Conservation (phyloP, 192 early-diverging fungal genomes). For the Umbelopsis isabellina region DNA sequence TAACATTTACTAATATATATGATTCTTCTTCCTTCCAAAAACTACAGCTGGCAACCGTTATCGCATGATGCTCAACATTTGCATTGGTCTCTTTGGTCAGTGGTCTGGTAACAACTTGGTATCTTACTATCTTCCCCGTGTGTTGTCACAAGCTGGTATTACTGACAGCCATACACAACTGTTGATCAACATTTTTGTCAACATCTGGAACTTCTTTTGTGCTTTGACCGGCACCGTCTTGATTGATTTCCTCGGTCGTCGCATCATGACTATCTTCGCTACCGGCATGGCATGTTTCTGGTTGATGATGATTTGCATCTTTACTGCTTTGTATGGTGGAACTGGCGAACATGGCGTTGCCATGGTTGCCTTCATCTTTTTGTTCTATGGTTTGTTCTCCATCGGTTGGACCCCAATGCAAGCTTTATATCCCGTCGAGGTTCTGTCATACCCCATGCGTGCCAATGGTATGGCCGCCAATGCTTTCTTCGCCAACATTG, state of each 20-base stretch:
- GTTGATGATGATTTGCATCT: constrained; percentile 22
- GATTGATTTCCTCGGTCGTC: constrained; percentile 45
- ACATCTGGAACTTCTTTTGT: constrained; percentile 36
- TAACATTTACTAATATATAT: constrained; percentile 42
- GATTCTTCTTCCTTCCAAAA: constrained; percentile 32
- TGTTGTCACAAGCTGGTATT: constrained; percentile 31
- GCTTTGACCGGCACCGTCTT: constrained; percentile 42
- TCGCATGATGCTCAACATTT: constrained; percentile 49
- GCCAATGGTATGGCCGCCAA: constrained; percentile 52
- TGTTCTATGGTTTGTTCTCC: constrained; percentile 50
- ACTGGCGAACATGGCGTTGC: constrained; percentile 31
- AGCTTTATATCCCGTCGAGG: constrained; percentile 51
- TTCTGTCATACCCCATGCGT: constrained; percentile 42
- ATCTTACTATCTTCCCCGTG: constrained; percentile 31
- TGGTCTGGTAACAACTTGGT: constrained; percentile 41
- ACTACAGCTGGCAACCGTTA: constrained; percentile 46
- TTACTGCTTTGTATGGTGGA: constrained; percentile 15
- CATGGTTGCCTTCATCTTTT: constrained; percentile 38
- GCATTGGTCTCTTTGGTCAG: constrained; percentile 47
- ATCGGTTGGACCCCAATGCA: constrained; percentile 53
- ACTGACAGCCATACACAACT: constrained; percentile 37
- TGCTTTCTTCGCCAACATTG: constrained; percentile 46
- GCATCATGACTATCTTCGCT: constrained; percentile 42
- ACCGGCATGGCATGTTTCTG: constrained; percentile 24
- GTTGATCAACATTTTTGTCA: constrained; percentile 37